phyloP scores from a whole-genome alignment of 2,329 filamentous ascomycete species.

The Plectosphaerella sp. region DNA sequence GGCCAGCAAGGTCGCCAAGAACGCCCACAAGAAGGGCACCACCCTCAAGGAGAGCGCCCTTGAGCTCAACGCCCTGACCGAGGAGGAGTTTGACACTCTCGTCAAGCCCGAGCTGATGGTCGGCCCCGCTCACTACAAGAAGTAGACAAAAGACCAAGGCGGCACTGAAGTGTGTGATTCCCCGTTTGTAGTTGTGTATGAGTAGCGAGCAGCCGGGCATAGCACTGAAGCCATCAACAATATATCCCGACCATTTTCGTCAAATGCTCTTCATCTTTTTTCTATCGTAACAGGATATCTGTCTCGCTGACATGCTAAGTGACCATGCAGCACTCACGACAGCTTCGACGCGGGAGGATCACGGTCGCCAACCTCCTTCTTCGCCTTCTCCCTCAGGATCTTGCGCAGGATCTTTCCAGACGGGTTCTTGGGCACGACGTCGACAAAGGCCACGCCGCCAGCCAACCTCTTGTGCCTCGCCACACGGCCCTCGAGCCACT shows the following conservation, averaged over 20 bases:
- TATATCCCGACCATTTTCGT: too few species aligned
- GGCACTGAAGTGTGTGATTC: too few species aligned
- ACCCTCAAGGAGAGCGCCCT: conserved; percentile 92
- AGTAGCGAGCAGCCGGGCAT: too few species aligned
- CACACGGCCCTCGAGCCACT: conserved; percentile 62
- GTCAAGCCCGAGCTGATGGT: conserved; percentile 75
- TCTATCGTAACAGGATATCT: too few species aligned
- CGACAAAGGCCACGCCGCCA: conserved; percentile 65
- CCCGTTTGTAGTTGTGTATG: too few species aligned
- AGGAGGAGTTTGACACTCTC: conserved; percentile 84
- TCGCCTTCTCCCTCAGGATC: conserved; percentile 52
- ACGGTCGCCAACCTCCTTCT: conserved; percentile 43
- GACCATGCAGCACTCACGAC: background rate
- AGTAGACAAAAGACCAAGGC: background rate
- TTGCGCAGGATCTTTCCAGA: conserved; percentile 66
- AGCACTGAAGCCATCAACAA: too few species aligned
- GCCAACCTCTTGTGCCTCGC: conserved; percentile 61
- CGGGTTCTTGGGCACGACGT: conserved; percentile 58
- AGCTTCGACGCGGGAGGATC: conserved; percentile 21
- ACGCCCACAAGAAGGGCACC: conserved; percentile 96
- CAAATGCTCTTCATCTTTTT: too few species aligned
- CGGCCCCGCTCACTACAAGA: conserved; percentile 27
- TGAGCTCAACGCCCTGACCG: conserved; percentile 84
- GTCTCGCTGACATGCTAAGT: too few species aligned
- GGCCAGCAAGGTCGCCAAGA: conserved; percentile 96